Conservation (phyloP, 2,329 filamentous ascomycete genomes). For the Diaporthe citri region DNA sequence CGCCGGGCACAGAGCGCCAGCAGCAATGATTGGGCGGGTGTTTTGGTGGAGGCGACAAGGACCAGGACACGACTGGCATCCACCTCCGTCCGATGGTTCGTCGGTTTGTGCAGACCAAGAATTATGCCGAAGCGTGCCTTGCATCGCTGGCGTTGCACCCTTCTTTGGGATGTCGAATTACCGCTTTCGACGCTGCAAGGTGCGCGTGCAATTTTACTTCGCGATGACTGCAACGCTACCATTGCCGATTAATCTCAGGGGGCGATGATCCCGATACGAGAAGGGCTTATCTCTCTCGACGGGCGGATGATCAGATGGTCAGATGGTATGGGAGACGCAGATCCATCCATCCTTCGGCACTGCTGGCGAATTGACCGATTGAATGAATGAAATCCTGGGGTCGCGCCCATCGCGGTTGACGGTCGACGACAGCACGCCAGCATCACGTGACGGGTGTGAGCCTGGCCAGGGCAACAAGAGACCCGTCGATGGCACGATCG, state of each 20-base stretch:
- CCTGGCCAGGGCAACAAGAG: neutral
- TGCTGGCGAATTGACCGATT: neutral
- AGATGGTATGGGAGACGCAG: slow-evolving; percentile 2
- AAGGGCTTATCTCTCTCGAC: slow-evolving; percentile 1
- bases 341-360: slow-evolving; percentile 24
- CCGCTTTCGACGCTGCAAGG: slow-evolving; percentile 22
- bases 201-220: slow-evolving; percentile 24
- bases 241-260: slow-evolving; percentile 22
- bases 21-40: slow-evolving; percentile 11
- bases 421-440: slow-evolving; percentile 5
- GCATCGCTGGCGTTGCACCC: neutral
- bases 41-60: slow-evolving; percentile 24
- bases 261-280: slow-evolving; percentile 23
- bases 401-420: neutral
- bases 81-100: slow-evolving; percentile 10
- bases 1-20: neutral
- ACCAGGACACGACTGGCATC: neutral
- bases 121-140: slow-evolving; percentile 19
- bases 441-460: slow-evolving; percentile 7
- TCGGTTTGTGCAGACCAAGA: neutral
- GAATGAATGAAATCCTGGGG: neutral
- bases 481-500: neutral
- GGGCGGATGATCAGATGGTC: neutral
- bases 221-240: slow-evolving; percentile 26
- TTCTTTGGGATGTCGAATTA: slow-evolving; percentile 10